Evolutionary conservation across 257 asterid species (phyloP).

Genomic region (Solanum sejunctum): DNA sequence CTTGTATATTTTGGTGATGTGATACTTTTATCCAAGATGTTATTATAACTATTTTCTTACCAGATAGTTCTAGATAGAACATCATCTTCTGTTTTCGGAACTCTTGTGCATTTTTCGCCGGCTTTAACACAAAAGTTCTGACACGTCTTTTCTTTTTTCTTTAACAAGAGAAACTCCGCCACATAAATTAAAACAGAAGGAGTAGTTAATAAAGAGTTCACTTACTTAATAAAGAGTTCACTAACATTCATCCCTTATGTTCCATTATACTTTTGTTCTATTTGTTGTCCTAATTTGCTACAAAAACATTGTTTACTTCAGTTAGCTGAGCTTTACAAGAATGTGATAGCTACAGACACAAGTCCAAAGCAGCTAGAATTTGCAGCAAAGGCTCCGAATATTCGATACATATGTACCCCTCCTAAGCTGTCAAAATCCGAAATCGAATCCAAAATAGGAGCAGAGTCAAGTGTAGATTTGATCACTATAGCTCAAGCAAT

Average conservation of each 20-base stretch:
- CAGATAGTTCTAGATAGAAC: too few species aligned
- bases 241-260: background rate
- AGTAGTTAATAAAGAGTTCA: background rate
- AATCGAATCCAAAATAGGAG: conserved; percentile 2
- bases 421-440: conserved; percentile 13
- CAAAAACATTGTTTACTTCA: background rate
- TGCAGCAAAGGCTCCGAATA: conserved; percentile 12
- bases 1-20: fast-evolving
- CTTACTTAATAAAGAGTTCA: background rate
- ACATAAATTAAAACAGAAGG: background rate
- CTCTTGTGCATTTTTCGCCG: background rate
- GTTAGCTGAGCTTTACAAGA: conserved; percentile 16
- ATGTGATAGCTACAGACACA: conserved; percentile 28
- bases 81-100: too few species aligned
- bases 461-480: conserved; percentile 7
- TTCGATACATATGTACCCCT: conserved; percentile 19
- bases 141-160: too few species aligned
- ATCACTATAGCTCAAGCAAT: conserved; percentile 21
- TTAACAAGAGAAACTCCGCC: background rate
- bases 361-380: conserved; percentile 15
- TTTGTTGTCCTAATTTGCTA: background rate
- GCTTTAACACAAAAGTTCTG: too few species aligned
- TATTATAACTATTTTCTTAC: too few species aligned
- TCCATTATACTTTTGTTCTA: background rate
- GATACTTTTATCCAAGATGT: too few species aligned